Conservation (phyloP, 805 yeast species). For the Yamadazyma sp. region DNA sequence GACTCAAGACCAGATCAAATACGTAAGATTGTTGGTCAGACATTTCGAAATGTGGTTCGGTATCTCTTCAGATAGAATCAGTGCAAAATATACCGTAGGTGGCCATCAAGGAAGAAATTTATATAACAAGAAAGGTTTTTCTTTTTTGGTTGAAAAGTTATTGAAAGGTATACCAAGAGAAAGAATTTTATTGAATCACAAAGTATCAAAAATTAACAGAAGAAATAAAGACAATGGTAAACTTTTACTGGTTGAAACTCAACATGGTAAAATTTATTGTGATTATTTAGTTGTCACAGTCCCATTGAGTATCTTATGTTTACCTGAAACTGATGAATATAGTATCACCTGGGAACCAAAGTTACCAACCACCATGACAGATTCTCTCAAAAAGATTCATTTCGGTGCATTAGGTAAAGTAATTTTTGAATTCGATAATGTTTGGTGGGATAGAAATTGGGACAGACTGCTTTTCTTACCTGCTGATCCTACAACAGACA, state of each 20-base stretch:
- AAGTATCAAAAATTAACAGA: constrained; percentile 40
- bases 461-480: constrained; percentile 38
- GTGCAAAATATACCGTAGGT: constrained; percentile 66
- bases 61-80: constrained; percentile 58
- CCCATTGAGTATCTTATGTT: constrained; percentile 68
- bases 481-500: constrained; percentile 8
- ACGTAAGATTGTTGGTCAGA: constrained; percentile 52
- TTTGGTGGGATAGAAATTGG: constrained; percentile 42
- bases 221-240: constrained; percentile 10
- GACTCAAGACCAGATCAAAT: constrained; percentile 47
- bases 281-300: constrained; percentile 70
- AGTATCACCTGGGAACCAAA: constrained; percentile 39
- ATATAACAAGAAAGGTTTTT: constrained; percentile 59
- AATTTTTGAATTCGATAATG: constrained; percentile 35
- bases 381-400: constrained; percentile 24
- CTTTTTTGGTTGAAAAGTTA: constrained; percentile 42
- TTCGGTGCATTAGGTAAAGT: constrained; percentile 43
- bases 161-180: constrained; percentile 34
- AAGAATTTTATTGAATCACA: constrained; percentile 38
- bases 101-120: constrained; percentile 79
- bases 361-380: constrained; percentile 17
- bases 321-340: constrained; percentile 34
- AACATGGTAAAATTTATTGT: constrained; percentile 30
- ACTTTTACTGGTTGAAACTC: constrained; percentile 30
- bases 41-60: constrained; percentile 80